These are phyloP conservation scores for Pseudozyma sp. DNA, from an alignment of 1,284 basidiomycete genomes.

Conservation along the genomic window DNA sequence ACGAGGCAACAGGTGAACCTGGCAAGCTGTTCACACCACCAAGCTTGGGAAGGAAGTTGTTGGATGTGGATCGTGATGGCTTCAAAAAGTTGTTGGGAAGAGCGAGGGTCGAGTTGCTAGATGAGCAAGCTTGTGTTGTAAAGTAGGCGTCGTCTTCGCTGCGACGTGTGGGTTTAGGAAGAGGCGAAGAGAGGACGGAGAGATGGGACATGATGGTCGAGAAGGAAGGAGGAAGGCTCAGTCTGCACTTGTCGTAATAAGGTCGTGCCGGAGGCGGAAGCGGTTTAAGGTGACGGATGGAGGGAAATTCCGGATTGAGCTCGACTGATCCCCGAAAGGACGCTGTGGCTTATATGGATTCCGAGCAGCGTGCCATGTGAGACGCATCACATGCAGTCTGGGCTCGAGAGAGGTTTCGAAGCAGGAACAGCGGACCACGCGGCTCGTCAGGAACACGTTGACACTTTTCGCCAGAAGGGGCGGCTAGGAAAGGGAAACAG, in stretches of 20 bases:
- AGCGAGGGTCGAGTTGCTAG: conserved; percentile 18
- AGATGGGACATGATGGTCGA: conserved; percentile 37
- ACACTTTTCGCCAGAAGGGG: not conserved
- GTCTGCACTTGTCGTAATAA: not conserved
- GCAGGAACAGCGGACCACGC: conserved; percentile 12
- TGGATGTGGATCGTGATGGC: conserved; percentile 18
- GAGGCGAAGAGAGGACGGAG: conserved; percentile 22
- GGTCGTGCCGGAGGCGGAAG: not conserved
- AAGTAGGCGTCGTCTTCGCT: conserved; percentile 22
- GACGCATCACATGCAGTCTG: conserved; percentile 19
- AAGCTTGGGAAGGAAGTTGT: conserved; percentile 8
- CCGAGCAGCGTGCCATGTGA: conserved; percentile 8
- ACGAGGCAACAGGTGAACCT: conserved; percentile 13
- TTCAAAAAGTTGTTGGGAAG: conserved; percentile 17
- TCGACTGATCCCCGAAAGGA: not conserved
- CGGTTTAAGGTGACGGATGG: not conserved
- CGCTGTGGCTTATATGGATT: conserved; percentile 21
- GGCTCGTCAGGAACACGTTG: conserved; percentile 10
- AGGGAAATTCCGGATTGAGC: conserved; percentile 26
- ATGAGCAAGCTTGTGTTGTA: conserved; percentile 15
- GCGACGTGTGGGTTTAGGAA: conserved; percentile 17
- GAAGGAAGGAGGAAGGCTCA: conserved; percentile 1
- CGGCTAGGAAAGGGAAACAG: too few relatives aligned
- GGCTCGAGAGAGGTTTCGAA: conserved; percentile 17
- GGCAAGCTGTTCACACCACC: conserved; percentile 17